Evolutionary conservation across 2,329 filamentous ascomycete genomes (phyloP).

Genomic region (Cordyceps pruinosa): DNA sequence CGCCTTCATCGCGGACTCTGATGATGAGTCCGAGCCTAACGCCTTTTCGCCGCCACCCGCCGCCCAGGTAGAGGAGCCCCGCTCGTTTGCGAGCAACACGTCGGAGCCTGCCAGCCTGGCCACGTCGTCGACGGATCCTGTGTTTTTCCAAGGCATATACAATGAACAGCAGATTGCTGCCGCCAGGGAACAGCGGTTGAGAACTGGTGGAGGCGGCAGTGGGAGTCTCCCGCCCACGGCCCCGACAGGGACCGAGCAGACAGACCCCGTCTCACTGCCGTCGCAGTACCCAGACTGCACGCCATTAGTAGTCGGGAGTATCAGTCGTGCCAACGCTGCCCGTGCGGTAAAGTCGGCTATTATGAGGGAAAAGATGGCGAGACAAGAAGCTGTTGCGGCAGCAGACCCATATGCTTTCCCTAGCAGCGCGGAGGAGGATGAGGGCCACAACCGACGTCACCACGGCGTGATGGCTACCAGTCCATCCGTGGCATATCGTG

Average conservation of each 20-base stretch:
- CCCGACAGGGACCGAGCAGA: conserved; percentile 3
- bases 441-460: neutral
- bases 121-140: conserved; percentile 40
- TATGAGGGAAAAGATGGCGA: neutral
- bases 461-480: neutral
- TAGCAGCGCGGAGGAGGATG: conserved; percentile 31
- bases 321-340: neutral
- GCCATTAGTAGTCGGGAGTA: neutral
- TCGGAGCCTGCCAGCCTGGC: conserved; percentile 16
- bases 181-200: conserved; percentile 6
- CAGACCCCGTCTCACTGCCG: conserved; percentile 5
- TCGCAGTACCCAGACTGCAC: conserved; percentile 15
- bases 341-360: conserved; percentile 1
- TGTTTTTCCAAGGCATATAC: conserved; percentile 41
- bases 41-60: conserved; percentile 17
- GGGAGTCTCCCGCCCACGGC: neutral
- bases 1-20: conserved; percentile 32
- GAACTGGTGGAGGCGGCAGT: neutral
- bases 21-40: conserved; percentile 27
- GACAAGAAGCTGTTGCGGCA: neutral
- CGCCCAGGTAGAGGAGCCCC: neutral
- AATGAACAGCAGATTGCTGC: conserved; percentile 40
- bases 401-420: conserved; percentile 39
- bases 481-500: neutral
- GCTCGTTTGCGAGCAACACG: conserved; percentile 1